Percentiles rank a stretch among this genome's conserved stretches.
Evolutionary conservation across 495 filamentous ascomycete species (phyloP).

Genomic region (Daldinia decipiens): DNA sequence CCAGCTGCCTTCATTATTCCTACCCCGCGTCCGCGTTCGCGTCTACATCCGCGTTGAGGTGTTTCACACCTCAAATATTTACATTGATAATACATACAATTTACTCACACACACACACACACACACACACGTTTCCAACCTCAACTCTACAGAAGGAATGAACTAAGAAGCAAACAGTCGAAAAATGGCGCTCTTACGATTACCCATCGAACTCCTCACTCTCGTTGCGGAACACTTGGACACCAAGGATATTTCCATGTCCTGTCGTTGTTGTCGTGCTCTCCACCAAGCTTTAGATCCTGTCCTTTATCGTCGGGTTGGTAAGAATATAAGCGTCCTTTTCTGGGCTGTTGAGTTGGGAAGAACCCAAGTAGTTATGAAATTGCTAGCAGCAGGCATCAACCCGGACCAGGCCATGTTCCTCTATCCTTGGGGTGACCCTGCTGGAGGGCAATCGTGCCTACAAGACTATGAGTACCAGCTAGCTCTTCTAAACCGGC

Average conservation of each 20-base stretch:
- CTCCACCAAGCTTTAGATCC: not conserved
- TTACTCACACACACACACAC: not conserved
- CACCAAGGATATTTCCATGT: not conserved
- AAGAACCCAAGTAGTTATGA: not conserved
- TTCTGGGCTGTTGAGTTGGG: not conserved
- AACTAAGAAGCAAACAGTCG: not conserved
- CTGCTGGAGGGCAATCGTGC: too few relatives aligned
- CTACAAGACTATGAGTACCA: too few relatives aligned
- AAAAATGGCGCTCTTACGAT: conserved; percentile 11
- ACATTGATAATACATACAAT: not conserved
- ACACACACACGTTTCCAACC: too few relatives aligned
- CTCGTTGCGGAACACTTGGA: not conserved
- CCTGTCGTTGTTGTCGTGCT: conserved; percentile 9
- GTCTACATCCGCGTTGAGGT: not conserved
- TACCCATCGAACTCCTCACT: conserved; percentile 18
- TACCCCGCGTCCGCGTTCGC: not conserved
- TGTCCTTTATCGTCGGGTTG: conserved; percentile 5
- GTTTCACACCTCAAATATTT: not conserved
- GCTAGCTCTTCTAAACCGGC: too few relatives aligned
- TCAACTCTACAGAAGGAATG: not conserved
- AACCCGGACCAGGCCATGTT: conserved; percentile 8
- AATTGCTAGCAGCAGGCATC: conserved; percentile 10
- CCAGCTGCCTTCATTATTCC: not conserved
- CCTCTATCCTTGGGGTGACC: too few relatives aligned
- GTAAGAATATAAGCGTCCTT: not conserved